phyloP scores from a whole-genome alignment of 495 filamentous ascomycete species.

The Thermochaetoides thermophila region DNA sequence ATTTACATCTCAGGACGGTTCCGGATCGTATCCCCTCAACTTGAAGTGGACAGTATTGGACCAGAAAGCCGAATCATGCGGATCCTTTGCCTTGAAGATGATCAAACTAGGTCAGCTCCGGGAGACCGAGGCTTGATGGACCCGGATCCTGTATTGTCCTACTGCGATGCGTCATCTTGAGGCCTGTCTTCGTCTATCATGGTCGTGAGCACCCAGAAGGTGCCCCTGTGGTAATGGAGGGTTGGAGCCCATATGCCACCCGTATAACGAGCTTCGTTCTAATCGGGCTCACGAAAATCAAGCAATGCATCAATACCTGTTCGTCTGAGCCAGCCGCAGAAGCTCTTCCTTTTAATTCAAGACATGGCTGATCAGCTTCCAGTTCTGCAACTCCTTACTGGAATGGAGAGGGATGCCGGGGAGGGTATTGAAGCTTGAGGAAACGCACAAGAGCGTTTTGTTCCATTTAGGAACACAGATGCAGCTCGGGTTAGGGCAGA shows the following conservation, averaged over 20 bases:
- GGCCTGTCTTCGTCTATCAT: slow-evolving; percentile 26
- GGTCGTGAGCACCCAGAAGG: slow-evolving; percentile 29
- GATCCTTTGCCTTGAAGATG: slow-evolving; percentile 26
- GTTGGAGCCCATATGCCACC: slow-evolving; percentile 32
- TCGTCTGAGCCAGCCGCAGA: slow-evolving; percentile 27
- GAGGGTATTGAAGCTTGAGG: slow-evolving; percentile 39
- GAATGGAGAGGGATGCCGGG: slow-evolving; percentile 39
- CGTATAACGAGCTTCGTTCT: no score
- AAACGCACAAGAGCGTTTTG: slow-evolving; percentile 38
- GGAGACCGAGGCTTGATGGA: not conserved
- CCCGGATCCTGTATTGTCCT: slow-evolving; percentile 20
- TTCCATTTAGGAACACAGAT: slow-evolving; percentile 34
- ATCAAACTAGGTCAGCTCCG: slow-evolving; percentile 12
- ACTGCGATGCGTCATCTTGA: slow-evolving; percentile 20
- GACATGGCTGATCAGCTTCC: slow-evolving; percentile 35
- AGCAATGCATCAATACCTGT: no score
- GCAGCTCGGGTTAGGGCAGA: slow-evolving; percentile 41
- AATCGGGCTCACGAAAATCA: no score
- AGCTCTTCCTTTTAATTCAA: slow-evolving; percentile 26
- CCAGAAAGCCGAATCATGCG: slow-evolving; percentile 21
- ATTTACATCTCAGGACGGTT: slow-evolving; percentile 37
- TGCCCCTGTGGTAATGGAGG: slow-evolving; percentile 21
- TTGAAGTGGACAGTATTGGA: slow-evolving; percentile 27
- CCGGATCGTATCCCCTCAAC: slow-evolving; percentile 27
- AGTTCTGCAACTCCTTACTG: slow-evolving; percentile 36